Base-by-base conservation (phyloP, 2,329 filamentous ascomycete genomes). In the Rhexocercosporidium sp. region DNA sequence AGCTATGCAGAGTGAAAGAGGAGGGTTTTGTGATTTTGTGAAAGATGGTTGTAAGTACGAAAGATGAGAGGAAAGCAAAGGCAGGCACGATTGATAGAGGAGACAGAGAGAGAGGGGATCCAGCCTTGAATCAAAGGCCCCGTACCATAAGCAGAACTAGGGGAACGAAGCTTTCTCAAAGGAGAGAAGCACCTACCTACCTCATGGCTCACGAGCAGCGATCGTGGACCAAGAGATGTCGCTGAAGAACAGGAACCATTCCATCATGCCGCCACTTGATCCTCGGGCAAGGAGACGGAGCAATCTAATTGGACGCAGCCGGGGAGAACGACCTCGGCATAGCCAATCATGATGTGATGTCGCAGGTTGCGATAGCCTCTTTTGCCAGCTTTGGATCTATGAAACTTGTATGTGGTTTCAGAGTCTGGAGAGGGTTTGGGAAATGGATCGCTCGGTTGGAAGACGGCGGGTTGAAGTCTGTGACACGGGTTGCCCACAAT, bases 351-450 rank as follows among this genome's bases (percentile, higher is more conserved):
- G 39, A 18, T 16, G 12, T 44, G 6, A 25, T 18, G 12, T 44
- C 9, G 16, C 2, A 9, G n/a, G 47, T 56, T 53, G 31, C 9
- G 37, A 51, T 59, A 34, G 46, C 46, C n/a, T 22, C 56, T 41
- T 59, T 66, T 47, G n/a, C 31, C 34, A 57, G 41, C 34, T 25
- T 39, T 34, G 46, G 20, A 53, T 41, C n/a, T 49, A 16, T 69
- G 67, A 69, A 69, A 69, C 67, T 69, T 44, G 61, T 49, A 34
- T 49, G 25, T 41, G n/a, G 67, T 69, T 69, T 69, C 67, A 62
- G 31, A 47, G 59, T 41, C 46, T 51, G 59, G 37, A 29, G 34
- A 16, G 44, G 41, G 61, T 53, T 62, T 37, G 37, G 37, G 47
- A 41, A 44, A 31, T 25, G 29, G 18, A 18, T 12, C 34, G 25